Base-by-base conservation (phyloP, 2,329 filamentous ascomycete genomes). In the Karstenula rhodostoma region DNA sequence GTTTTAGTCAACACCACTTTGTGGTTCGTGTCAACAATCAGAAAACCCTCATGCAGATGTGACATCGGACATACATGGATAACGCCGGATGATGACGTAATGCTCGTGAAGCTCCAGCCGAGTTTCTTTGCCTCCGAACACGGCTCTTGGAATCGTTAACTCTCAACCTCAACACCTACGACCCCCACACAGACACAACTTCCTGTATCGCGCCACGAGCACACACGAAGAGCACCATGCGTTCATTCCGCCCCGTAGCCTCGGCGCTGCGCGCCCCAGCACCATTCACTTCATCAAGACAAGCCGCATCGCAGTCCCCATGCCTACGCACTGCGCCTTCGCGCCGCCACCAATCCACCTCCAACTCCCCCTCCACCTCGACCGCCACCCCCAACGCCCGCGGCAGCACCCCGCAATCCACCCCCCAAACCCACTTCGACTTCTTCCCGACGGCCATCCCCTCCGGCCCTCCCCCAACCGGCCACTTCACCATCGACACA, bases 361-460 rank as follows among this genome's bases (percentile, higher is more conserved):
- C 65, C 4, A 53, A 29, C 3, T 73, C 70, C 1, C 71, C 73
- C 5, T 43, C 66, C 5, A 53, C 48, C 3, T 32, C 48, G 2
- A 13, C 60, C 9, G 13, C 47, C 5, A 42, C 61, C 9, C 46
- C 61, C 57, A 61, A 64, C 33, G 67, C 67, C 1, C 67, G 67
- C 44, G 61, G 59, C 12, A 57, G 37, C 2, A 43, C 12, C 6
- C 48, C 58, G 19, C 46, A 35, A 40, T 67, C 33, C 67, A 47
- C 61, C 29, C 52, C 62, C 13, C 69, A 80, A 65, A 92, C 89
- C 57, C 87, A 94, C 84, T 98, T 97, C 85, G 87, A 89, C 58
- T 87, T 98, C 80, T 99, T 99, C 83, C 93, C 94, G 1, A 76
- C 85, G 33, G 91, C 93, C 3, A 85, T 97, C 3, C 87, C 93